Percentiles rank a stretch among this genome's conserved stretches.
These are phyloP conservation scores for Nyssa sinensis DNA, from an alignment of 148 eudicot species.

Conservation along the genomic window DNA sequence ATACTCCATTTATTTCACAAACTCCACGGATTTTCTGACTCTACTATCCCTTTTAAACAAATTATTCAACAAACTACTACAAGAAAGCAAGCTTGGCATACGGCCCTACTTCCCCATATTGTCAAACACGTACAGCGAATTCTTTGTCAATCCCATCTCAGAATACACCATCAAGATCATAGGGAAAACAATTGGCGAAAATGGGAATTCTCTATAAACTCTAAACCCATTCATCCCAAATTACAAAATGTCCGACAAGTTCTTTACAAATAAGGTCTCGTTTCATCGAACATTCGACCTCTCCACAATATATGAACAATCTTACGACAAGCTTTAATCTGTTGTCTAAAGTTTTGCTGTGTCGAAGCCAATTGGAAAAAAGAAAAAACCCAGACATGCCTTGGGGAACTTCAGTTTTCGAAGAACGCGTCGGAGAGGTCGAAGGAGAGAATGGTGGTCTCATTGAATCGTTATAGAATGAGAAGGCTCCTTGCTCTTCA, in stretches of 20 bases:
- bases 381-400: too few species aligned
- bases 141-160: conserved; percentile 47
- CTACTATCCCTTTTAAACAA: conserved; percentile 43
- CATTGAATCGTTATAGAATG: too few species aligned
- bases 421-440: too few species aligned
- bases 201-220: conserved; percentile 56
- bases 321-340: conserved; percentile 39
- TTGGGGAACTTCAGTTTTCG: too few species aligned
- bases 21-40: conserved; percentile 28
- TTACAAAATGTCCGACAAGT: conserved; percentile 36
- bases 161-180: conserved; percentile 61
- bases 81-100: conserved; percentile 58
- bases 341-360: conserved; percentile 26
- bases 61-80: conserved; percentile 66
- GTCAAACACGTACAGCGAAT: conserved; percentile 84
- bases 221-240: conserved; percentile 55
- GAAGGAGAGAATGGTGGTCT: too few species aligned
- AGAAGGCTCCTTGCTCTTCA: too few species aligned
- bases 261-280: conserved; percentile 42
- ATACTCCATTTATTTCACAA: conserved; percentile 33
- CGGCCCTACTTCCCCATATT: conserved; percentile 63
- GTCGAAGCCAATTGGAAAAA: conserved; percentile 15
- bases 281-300: conserved; percentile 50
- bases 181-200: conserved; percentile 69
- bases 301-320: conserved; percentile 64